Base-by-base conservation (phyloP, 225 moss, liverwort and hornwort species). In the Antitrichia curtipendula region DNA sequence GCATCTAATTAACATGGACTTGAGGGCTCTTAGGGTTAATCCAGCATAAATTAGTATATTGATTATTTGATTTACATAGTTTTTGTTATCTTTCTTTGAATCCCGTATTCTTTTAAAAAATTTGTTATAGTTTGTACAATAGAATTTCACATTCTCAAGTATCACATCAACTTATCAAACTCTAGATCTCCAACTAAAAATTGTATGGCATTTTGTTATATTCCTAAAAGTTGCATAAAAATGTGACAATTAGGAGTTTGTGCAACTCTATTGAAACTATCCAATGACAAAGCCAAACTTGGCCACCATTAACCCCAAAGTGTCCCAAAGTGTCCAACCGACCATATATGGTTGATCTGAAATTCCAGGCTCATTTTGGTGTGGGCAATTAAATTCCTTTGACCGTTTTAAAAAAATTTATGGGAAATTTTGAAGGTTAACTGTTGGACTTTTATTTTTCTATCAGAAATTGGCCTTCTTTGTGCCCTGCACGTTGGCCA, bases 21-120 rank as follows among this genome's bases (percentile, higher is more conserved):
- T 8, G 0, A 52, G 0, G 5, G 2, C 34, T 77, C 25, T 77
- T 0, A 76, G 0, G 4, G 2, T 8, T 54, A 15, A 23, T 54
- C 10, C 5, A 24, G 1, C 1, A 77, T 54, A 56, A 15, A 54
- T 25, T 54, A n/a, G 6, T 54, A 16, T 56, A 10, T 77, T 2
- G 16, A 25, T 52, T 13, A 75, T 21, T 75, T 21, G 1, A 50
- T 34, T 54, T 54, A n/a, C 16, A 13, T 77, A 24, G 6, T 34
- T 24, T n/a, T 54, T 77, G 6, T 54, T 29, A 8, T 58, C 29
- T 58, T 2, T 1, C 7, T 78, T 20, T 40, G 6, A 41, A 41
- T 38, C 2, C 19, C 3, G 58, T 58, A 29, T 13, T 59, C 2
- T 59, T 12, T 59, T 29, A 41, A 1, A 38, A 8, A 8, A 29